Percentiles rank a stretch among this genome's conserved stretches.
phyloP scores from a whole-genome alignment of 2,329 filamentous ascomycete species.

The Rosellinia necatrix region DNA sequence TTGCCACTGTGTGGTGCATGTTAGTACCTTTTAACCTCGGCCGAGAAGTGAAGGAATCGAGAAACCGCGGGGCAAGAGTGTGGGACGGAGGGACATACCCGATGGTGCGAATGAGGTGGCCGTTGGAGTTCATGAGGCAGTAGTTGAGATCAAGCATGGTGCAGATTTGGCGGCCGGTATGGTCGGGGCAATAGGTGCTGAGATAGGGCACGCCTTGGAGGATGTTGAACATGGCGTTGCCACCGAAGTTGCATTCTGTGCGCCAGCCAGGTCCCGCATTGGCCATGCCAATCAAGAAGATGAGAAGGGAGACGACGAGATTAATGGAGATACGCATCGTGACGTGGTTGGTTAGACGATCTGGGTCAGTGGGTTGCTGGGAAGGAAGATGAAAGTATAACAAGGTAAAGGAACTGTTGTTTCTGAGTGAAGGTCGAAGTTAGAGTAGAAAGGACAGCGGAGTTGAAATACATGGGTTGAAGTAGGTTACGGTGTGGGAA shows the following conservation, averaged over 20 bases:
- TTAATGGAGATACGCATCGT: slow-evolving; percentile 8
- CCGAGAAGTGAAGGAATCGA: not conserved
- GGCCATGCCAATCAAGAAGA: not conserved
- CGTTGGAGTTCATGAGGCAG: slow-evolving; percentile 27
- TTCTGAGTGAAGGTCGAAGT: not conserved
- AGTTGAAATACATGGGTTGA: not conserved
- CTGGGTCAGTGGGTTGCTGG: too few species aligned
- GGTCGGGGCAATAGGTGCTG: slow-evolving; percentile 24
- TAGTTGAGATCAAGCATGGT: slow-evolving; percentile 28
- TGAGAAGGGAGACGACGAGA: not conserved
- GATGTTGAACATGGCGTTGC: slow-evolving; percentile 22
- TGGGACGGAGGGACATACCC: slow-evolving; percentile 17
- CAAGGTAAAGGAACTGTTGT: not conserved
- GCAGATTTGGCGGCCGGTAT: slow-evolving; percentile 20
- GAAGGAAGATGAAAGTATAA: not conserved
- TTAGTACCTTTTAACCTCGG: not conserved
- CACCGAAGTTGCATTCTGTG: slow-evolving; percentile 16
- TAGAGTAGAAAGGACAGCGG: not conserved
- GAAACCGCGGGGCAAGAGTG: too few species aligned
- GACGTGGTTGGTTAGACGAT: too few species aligned
- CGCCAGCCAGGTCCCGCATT: slow-evolving; percentile 23
- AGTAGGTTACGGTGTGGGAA: not conserved
- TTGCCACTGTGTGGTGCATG: slow-evolving; percentile 11
- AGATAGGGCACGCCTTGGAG: slow-evolving; percentile 10
- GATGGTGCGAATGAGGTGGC: slow-evolving; percentile 17